Evolutionary conservation across 164 flowering plant genomes (phyloP).

Genomic region (Kingdonia uniflora): DNA sequence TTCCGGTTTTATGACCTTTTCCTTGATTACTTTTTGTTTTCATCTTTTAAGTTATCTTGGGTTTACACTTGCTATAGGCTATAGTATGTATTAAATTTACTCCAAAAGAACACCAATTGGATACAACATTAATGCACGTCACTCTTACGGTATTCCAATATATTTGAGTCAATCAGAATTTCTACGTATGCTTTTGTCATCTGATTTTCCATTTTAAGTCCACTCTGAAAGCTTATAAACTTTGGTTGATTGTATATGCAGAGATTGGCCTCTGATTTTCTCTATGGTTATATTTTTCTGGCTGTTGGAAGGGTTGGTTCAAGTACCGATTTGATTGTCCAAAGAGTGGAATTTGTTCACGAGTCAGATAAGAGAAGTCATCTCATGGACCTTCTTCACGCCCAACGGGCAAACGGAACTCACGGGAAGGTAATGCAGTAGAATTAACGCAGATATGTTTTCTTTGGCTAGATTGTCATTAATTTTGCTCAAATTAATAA

Average conservation of each 20-base stretch:
- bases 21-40: too few relatives aligned
- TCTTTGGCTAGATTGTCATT: too few relatives aligned
- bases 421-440: constrained; percentile 35
- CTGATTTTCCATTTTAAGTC: neutral
- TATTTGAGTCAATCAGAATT: too few relatives aligned
- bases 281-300: constrained; percentile 38
- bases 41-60: too few relatives aligned
- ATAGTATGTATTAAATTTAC: too few relatives aligned
- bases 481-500: too few relatives aligned
- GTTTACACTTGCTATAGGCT: too few relatives aligned
- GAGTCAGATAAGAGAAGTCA: constrained; percentile 52
- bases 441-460: neutral
- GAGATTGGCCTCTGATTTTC: constrained; percentile 51
- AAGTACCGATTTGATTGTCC: constrained; percentile 52
- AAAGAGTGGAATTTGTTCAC: constrained; percentile 45
- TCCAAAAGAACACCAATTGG: too few relatives aligned
- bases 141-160: too few relatives aligned
- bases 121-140: too few relatives aligned
- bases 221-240: neutral
- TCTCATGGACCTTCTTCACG: constrained; percentile 52
- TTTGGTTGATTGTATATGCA: constrained; percentile 23
- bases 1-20: too few relatives aligned
- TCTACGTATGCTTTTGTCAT: too few relatives aligned
- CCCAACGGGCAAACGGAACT: constrained; percentile 39
- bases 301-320: constrained; percentile 71